phyloP scores from a whole-genome alignment of 257 asterid species.

The Solanum clarkiae region DNA sequence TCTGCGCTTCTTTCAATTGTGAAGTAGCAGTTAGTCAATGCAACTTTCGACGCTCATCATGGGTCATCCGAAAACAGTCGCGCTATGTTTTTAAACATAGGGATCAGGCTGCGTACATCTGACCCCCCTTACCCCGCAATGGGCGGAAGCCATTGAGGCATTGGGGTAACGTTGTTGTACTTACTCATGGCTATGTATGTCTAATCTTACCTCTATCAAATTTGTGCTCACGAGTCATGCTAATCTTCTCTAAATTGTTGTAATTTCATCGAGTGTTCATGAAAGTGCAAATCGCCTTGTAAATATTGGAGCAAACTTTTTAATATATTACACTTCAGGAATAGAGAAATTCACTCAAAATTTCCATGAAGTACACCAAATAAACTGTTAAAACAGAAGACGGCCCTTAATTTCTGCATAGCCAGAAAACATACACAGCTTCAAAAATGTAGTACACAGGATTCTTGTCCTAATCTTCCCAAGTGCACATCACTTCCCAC shows the following conservation, averaged over 20 bases:
- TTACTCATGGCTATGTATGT: neutral
- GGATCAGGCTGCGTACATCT: too few species aligned
- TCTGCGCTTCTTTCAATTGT: too few species aligned
- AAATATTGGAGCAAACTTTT: neutral
- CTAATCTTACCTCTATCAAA: neutral
- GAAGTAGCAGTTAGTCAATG: too few species aligned
- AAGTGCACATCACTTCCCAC: neutral
- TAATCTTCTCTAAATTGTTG: neutral
- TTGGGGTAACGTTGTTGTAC: too few species aligned
- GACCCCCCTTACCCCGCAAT: too few species aligned
- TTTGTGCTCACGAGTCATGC: neutral
- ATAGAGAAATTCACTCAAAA: neutral
- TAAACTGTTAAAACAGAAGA: neutral
- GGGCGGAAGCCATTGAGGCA: too few species aligned
- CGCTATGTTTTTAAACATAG: too few species aligned
- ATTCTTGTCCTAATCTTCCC: neutral
- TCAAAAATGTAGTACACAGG: neutral
- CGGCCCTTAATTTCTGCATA: neutral
- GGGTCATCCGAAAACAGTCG: too few species aligned
- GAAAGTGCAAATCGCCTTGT: neutral
- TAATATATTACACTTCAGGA: neutral
- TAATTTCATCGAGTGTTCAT: neutral
- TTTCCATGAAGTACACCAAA: neutral
- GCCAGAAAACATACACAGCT: neutral
- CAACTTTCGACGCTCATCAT: too few species aligned